These are phyloP conservation scores for Xylaria polymorpha DNA, from an alignment of 2,329 filamentous ascomycete genomes.

Conservation along the genomic window DNA sequence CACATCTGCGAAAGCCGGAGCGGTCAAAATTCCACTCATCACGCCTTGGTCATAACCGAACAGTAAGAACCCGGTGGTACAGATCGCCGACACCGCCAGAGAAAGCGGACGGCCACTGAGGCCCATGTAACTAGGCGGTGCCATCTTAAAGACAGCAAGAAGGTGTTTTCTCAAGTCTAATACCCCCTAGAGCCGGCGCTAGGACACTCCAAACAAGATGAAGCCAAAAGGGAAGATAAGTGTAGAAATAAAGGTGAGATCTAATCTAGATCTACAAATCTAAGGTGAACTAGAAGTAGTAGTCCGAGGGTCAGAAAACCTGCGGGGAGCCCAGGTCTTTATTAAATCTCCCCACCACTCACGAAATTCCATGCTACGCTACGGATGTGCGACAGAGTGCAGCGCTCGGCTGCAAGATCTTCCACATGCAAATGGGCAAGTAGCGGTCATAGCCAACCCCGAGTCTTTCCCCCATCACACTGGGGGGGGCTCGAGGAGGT, in stretches of 20 bases:
- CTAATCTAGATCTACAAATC: slow-evolving; percentile 22
- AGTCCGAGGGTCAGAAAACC: background rate
- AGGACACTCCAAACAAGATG: slow-evolving; percentile 2
- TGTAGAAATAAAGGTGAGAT: background rate
- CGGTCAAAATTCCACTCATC: slow-evolving; percentile 66
- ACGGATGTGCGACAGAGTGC: slow-evolving; percentile 26
- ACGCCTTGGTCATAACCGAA: slow-evolving; percentile 56
- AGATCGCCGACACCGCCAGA: slow-evolving; percentile 69
- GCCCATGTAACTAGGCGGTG: slow-evolving; percentile 67
- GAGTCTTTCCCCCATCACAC: slow-evolving; percentile 8
- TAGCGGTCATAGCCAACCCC: slow-evolving; percentile 27
- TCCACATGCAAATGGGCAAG: slow-evolving; percentile 20
- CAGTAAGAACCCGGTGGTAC: slow-evolving; percentile 72
- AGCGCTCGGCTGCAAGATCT: slow-evolving; percentile 18
- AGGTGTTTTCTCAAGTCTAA: slow-evolving; percentile 25
- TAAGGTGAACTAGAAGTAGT: slow-evolving; percentile 12
- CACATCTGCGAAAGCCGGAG: slow-evolving; percentile 60
- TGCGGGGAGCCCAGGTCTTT: slow-evolving; percentile 28
- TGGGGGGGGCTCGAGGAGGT: slow-evolving; percentile 10
- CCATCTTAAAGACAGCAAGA: slow-evolving; percentile 53
- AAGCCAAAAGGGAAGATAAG: background rate
- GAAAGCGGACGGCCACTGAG: slow-evolving; percentile 68
- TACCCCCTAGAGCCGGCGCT: background rate
- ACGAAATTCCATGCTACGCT: slow-evolving; percentile 6
- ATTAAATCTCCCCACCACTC: slow-evolving; percentile 17